Base-by-base conservation (phyloP, 148 eudicot genomes). In the Talinum fruticosum region DNA sequence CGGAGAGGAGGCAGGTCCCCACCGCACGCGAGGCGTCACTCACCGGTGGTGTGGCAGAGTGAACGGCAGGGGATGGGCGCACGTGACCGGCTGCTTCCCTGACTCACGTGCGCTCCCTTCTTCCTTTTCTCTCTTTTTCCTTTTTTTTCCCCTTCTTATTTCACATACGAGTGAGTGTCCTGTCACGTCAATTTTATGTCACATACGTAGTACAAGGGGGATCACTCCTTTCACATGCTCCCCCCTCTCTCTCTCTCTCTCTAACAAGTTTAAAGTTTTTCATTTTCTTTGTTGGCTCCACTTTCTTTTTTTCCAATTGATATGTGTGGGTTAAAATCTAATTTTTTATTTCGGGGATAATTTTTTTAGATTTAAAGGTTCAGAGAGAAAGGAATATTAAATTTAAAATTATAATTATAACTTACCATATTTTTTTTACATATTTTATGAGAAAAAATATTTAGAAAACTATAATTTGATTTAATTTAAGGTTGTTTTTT, bases 31-130 rank as follows among this genome's bases (percentile, higher is more conserved):
- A 81, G 82, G 34, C 72, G 86, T 89, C 89, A 81, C 75, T 74
- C 89, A 81, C 75, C 75, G 81, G 80, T 77, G 49, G 81, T 77
- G 81, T 77, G 84, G 84, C 74, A 83, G 84, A 83, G 66, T 83
- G 74, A 89, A 86, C 87, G 90, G 90, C 90, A 88, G 91, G 90
- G 91, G 83, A 90, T 90, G 94, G 92, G 89, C 88, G 86, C 89
- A 90, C 94, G 94, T 90, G 94, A 90, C 80, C 72, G 75, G 87
- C 83, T 80, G 78, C 80, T 73, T 74, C 79, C 80, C 73, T 69
- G 79, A 54, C 85, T 88, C 91, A 88, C 89, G 89, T 85, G 88
- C 87, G 72, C 14, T 68, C 32, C 51, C 59, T 59, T 24, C 36
- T 33, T 53, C 45, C 35, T 30, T 24, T 15, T 62, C 37, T 53